phyloP scores from a whole-genome alignment of 192 early-diverging fungal genomes.

The Coemansia sp. region DNA sequence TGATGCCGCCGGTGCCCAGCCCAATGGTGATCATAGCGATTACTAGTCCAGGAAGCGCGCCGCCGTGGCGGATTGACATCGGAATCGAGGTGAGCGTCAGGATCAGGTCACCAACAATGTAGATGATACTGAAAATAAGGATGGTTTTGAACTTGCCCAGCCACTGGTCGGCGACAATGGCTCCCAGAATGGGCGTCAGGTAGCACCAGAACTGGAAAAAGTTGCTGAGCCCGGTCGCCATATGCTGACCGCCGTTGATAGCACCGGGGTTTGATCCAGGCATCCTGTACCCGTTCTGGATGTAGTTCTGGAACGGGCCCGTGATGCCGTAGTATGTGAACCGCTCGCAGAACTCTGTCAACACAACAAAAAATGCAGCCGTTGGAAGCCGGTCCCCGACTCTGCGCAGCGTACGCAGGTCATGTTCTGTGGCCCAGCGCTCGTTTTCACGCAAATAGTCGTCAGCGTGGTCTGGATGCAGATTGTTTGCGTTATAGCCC shows the following conservation, averaged over 20 bases:
- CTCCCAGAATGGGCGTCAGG: conserved; percentile 62
- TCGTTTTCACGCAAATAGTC: conserved; percentile 42
- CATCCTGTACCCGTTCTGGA: conserved; percentile 55
- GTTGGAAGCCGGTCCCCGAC: conserved; percentile 62
- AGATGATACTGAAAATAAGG: conserved; percentile 63
- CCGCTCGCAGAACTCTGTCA: conserved; percentile 64
- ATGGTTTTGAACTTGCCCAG: conserved; percentile 78
- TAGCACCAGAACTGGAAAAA: conserved; percentile 71
- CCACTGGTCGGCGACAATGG: conserved; percentile 71
- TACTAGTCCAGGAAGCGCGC: conserved; percentile 66
- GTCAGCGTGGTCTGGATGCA: conserved; percentile 39
- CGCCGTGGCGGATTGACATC: conserved; percentile 57
- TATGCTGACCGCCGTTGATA: conserved; percentile 58
- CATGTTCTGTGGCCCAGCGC: conserved; percentile 62
- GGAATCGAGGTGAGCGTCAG: conserved; percentile 66
- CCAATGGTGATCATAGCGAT: conserved; percentile 74
- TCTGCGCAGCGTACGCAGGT: conserved; percentile 57
- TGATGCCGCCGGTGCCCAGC: conserved; percentile 78
- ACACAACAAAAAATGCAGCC: conserved; percentile 60
- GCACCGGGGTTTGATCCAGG: conserved; percentile 53
- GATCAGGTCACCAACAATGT: conserved; percentile 65
- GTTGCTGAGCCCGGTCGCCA: conserved; percentile 60
- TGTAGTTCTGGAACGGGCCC: conserved; percentile 65
- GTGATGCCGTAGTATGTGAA: conserved; percentile 66
- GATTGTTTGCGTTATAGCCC: conserved; percentile 16